Conservation (phyloP, 768 basidiomycete species). For the Trametes elegans region DNA sequence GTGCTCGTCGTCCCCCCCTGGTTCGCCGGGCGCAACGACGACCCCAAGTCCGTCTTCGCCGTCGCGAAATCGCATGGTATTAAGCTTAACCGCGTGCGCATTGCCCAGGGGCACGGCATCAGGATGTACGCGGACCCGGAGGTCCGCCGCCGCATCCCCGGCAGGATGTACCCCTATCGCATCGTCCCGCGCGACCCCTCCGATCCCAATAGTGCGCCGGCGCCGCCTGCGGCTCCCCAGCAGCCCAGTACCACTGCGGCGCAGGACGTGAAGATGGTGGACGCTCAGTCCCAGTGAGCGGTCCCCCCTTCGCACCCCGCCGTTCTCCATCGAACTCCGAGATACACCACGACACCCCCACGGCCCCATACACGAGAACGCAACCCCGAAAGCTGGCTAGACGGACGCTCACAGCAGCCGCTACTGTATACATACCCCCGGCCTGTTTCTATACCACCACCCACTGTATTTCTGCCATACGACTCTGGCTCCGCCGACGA, state of each 20-base stretch:
- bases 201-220: not conserved
- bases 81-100: conserved; percentile 30
- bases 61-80: not conserved
- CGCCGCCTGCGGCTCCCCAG: not conserved
- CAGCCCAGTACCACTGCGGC: not conserved
- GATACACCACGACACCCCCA: no score
- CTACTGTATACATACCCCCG: conserved; percentile 4
- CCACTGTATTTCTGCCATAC: not conserved
- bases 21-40: conserved; percentile 22
- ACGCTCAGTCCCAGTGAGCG: no score
- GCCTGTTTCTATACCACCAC: conserved; percentile 11
- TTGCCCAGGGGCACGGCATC: conserved; percentile 51
- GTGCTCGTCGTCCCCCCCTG: conserved; percentile 44
- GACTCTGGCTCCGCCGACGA: not conserved
- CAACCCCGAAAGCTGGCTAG: conserved; percentile 9
- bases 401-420: conserved; percentile 10
- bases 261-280: not conserved
- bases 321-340: no score
- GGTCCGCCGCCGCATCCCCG: conserved; percentile 42
- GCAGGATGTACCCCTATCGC: conserved; percentile 57
- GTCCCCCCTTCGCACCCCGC: no score
- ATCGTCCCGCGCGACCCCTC: conserved; percentile 30
- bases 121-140: conserved; percentile 44
- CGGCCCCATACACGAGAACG: not conserved
- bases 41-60: not conserved